A percentile compares a stretch with the other conserved stretches of the same genome.
These are phyloP conservation scores for Phytophthora lateralis DNA, from an alignment of 352 stramenopile species.

Conservation along the genomic window DNA sequence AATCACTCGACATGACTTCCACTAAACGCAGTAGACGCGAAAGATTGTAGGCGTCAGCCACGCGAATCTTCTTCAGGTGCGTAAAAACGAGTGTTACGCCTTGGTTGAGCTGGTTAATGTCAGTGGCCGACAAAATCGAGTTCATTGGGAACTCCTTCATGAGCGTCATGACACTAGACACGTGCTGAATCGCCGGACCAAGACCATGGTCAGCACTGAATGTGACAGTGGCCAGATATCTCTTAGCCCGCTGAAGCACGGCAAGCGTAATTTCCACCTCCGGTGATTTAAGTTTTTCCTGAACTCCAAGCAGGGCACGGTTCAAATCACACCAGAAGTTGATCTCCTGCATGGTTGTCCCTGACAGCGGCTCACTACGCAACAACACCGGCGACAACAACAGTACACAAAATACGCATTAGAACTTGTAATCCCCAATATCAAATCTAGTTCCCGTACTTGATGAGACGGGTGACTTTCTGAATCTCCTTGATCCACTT, in stretches of 20 bases:
- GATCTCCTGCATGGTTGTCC: conserved; percentile 92
- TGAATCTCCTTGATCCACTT: conserved; percentile 96
- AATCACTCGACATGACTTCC: conserved; percentile 88
- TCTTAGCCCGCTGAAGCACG: conserved; percentile 92
- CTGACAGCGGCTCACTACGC: conserved; percentile 69
- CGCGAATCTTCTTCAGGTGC: conserved; percentile 91
- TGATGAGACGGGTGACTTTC: conserved; percentile 91
- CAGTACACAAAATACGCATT: background rate
- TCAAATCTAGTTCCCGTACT: conserved; percentile 12
- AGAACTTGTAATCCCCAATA: background rate
- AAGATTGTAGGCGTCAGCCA: conserved; percentile 89
- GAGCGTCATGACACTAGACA: conserved; percentile 90
- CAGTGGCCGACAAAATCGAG: conserved; percentile 89
- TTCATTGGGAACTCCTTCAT: conserved; percentile 95
- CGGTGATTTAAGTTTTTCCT: conserved; percentile 86
- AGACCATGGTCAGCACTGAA: conserved; percentile 92
- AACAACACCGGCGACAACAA: background rate
- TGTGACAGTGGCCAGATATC: conserved; percentile 91
- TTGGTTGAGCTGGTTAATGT: conserved; percentile 84
- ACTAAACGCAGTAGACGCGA: conserved; percentile 78
- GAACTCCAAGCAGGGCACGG: conserved; percentile 83
- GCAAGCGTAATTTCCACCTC: conserved; percentile 92
- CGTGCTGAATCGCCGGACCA: conserved; percentile 81
- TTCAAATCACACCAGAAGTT: conserved; percentile 96
- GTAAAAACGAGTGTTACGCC: conserved; percentile 85